phyloP scores from a whole-genome alignment of 2,329 filamentous ascomycete species.

The Epichloe baconii region DNA sequence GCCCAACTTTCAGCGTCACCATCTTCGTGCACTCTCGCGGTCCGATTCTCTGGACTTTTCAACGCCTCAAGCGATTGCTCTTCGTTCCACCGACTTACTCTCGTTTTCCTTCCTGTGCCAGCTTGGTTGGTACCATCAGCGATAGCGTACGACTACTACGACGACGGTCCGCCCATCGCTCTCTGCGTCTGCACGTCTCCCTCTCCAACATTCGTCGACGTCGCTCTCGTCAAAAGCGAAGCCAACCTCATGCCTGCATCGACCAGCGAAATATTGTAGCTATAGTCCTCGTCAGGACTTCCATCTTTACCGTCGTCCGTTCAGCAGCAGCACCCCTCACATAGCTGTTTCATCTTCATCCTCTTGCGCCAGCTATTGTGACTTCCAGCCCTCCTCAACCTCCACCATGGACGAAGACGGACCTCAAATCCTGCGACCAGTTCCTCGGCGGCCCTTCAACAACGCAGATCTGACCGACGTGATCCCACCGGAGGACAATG shows the following conservation, averaged over 20 bases:
- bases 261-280: too few relatives aligned
- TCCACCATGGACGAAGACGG: conserved; percentile 26
- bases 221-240: too few relatives aligned
- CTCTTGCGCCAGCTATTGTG: background rate
- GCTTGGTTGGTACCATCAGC: background rate
- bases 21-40: background rate
- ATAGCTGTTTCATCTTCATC: background rate
- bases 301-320: too few relatives aligned
- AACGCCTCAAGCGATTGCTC: background rate
- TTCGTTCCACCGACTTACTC: background rate
- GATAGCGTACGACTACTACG: background rate
- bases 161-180: background rate
- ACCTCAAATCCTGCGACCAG: conserved; percentile 51
- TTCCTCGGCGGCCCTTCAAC: conserved; percentile 60
- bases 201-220: too few relatives aligned
- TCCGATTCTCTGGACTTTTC: too few relatives aligned
- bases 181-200: background rate
- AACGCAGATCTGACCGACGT: conserved; percentile 38
- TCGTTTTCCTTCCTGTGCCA: background rate
- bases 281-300: too few relatives aligned
- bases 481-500: conserved; percentile 28
- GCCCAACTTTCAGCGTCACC: background rate
- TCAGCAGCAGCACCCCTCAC: background rate
- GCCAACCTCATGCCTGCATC: too few relatives aligned
- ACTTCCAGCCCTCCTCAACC: background rate